These are phyloP conservation scores for Ampelocalamus luodianensis DNA, from an alignment of 176 grass and related monocot species.

Conservation along the genomic window DNA sequence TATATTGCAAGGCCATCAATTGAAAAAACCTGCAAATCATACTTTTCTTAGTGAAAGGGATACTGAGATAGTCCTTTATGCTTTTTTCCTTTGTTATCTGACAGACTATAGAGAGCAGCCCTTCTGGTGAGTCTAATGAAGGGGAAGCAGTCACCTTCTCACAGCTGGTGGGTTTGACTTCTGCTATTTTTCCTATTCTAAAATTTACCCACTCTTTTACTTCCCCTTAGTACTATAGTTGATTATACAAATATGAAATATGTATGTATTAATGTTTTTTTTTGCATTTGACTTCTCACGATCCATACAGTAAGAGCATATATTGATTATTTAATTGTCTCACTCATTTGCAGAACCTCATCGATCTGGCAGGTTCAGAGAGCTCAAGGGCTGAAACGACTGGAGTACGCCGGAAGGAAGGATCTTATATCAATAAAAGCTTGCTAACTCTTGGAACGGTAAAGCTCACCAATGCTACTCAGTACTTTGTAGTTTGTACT, in stretches of 20 bases:
- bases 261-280: not conserved
- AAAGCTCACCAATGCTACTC: constrained; percentile 28
- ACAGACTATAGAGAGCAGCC: constrained; percentile 98
- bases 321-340: constrained; percentile 54
- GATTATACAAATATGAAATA: not conserved
- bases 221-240: constrained; percentile 25
- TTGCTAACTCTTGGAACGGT: constrained; percentile 99
- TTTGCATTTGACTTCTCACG: not conserved
- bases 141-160: constrained; percentile 93
- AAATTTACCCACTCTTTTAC: constrained; percentile 27
- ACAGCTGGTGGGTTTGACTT: constrained; percentile 75
- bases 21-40: not conserved
- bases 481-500: not conserved
- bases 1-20: not conserved
- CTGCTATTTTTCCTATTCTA: constrained; percentile 19
- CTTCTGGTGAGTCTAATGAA: constrained; percentile 77
- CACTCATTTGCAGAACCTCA: constrained; percentile 94
- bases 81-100: constrained; percentile 37
- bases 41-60: constrained; percentile 34
- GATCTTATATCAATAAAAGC: constrained; percentile 99
- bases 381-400: constrained; percentile 98
- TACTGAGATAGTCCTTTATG: constrained; percentile 20
- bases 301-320: constrained; percentile 26
- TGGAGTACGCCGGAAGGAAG: constrained; percentile 96
- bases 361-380: constrained; percentile 99